A percentile compares a stretch with the other conserved stretches of the same genome.
These are phyloP conservation scores for Hypoxylon rubiginosum DNA, from an alignment of 2,329 filamentous ascomycete genomes.

Conservation along the genomic window DNA sequence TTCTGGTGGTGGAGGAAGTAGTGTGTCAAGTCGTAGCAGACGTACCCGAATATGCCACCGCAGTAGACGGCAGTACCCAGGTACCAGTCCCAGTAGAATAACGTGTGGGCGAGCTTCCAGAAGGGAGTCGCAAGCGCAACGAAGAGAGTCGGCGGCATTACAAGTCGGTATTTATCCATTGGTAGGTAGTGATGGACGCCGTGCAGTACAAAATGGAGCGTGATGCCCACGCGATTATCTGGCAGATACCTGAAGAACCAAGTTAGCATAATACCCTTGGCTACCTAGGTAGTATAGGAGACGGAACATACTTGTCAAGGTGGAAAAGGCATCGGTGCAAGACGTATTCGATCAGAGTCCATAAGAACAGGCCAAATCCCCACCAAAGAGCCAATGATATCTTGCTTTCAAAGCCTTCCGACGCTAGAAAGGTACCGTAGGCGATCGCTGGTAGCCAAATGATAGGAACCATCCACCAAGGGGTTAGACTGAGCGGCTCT, in stretches of 20 bases:
- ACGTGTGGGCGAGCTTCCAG: slow-evolving; percentile 86
- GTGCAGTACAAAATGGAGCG: slow-evolving; percentile 91
- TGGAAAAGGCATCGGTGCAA: slow-evolving; percentile 95
- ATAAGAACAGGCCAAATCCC: slow-evolving; percentile 78
- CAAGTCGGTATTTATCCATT: slow-evolving; percentile 98
- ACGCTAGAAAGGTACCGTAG: slow-evolving; percentile 78
- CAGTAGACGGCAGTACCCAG: slow-evolving; percentile 83
- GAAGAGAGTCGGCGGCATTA: slow-evolving; percentile 96
- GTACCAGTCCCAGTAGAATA: slow-evolving; percentile 90
- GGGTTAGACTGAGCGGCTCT: slow-evolving; percentile 95
- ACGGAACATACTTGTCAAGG: slow-evolving; percentile 80
- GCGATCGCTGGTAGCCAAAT: slow-evolving; percentile 86
- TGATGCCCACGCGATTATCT: slow-evolving; percentile 89
- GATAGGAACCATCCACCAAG: slow-evolving; percentile 90
- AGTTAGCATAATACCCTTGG: slow-evolving; percentile 29
- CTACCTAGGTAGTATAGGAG: neutral
- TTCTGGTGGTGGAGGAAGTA: slow-evolving; percentile 98
- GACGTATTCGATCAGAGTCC: slow-evolving; percentile 91
- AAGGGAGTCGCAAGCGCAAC: slow-evolving; percentile 86
- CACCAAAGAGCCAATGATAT: slow-evolving; percentile 72
- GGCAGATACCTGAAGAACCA: slow-evolving; percentile 78
- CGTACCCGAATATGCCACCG: slow-evolving; percentile 94
- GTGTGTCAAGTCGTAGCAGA: slow-evolving; percentile 97
- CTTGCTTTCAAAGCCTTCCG: slow-evolving; percentile 68
- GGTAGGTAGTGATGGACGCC: slow-evolving; percentile 98